Evolutionary conservation across 345 rosid genomes (phyloP), one percentile per base, ranked within the genome.

Genomic region (Hibiscus tridactylites): DNA sequence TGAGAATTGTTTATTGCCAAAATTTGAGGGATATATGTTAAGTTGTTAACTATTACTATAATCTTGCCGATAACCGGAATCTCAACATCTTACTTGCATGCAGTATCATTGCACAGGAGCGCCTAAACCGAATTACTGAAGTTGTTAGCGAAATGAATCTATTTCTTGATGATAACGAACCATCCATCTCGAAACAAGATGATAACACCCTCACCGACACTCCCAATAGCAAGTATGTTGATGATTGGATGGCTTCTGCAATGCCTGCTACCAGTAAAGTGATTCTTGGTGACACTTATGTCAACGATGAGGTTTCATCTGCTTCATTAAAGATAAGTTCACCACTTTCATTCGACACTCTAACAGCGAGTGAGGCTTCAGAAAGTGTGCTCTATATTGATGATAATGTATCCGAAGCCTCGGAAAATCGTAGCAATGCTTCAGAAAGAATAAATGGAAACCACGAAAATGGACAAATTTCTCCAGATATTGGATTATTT

Each of bases 91-190:
- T 78, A 71, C 74, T 76, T 81, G 78, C 78, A 71, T 88, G 93
- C 92, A 94, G 98, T 70, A 90, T 94, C 78, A 88, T 91, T 71
- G 91, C 98, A 71, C 98, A 94, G 78, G 98, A 91, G 89, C 97
- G 97, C 60, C 85, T 94, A 77, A 90, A 88, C 73, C 82, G 98
- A 76, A 88, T 92, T 77, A 91, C 98, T 13, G 86, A 88, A 61
- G 88, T 90, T 80, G 85, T 92, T 74, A 81, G 73, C 72, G 97
- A 89, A 81, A 72, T 90, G 83, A 84, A 96, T 58, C 84, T 84
- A 76, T 81, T 91, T 37, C 84, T 88, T 50, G 79, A 84, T 46
- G 83, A 82, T 75, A 71, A 66, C 39, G 33, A 61, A 68, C 90
- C 89, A 68, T 81, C 85, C 29, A 31, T 68, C 7, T 60, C 88